phyloP scores from a whole-genome alignment of 306 rosid genomes.

The Trifolium repens region DNA sequence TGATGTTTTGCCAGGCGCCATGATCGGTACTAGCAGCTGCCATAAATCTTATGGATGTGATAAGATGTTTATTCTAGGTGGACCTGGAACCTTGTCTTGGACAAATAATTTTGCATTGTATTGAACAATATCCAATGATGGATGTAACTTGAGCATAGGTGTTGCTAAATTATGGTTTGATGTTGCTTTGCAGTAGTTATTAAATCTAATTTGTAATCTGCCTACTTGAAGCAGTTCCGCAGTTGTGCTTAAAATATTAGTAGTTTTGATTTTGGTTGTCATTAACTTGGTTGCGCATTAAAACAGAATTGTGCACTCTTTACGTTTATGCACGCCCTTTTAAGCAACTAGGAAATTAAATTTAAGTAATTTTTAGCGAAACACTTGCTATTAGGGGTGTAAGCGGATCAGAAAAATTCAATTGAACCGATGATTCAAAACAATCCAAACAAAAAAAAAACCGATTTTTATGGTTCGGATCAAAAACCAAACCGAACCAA shows the following conservation, averaged over 20 bases:
- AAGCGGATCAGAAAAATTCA: no score
- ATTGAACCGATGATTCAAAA: no score
- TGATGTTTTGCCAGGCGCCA: conserved; percentile 66
- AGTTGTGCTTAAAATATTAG: conserved; percentile 4
- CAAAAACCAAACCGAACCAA: no score
- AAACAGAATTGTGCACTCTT: neutral
- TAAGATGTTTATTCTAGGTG: conserved; percentile 52
- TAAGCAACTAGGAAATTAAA: neutral
- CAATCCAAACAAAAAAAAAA: no score
- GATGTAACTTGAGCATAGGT: conserved; percentile 60
- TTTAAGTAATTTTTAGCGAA: neutral
- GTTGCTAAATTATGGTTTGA: conserved; percentile 53
- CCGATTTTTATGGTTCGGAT: no score
- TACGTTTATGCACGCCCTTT: neutral
- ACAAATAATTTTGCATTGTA: conserved; percentile 49
- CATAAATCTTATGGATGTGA: conserved; percentile 40
- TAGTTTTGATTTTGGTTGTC: neutral
- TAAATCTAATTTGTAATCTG: conserved; percentile 43
- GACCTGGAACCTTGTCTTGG: conserved; percentile 56
- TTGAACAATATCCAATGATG: conserved; percentile 51
- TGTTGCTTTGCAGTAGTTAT: conserved; percentile 46
- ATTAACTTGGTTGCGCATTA: neutral
- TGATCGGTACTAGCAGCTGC: conserved; percentile 68
- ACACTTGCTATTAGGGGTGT: neutral
- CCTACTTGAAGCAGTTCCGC: conserved; percentile 42